phyloP scores from a whole-genome alignment of 2,329 filamentous ascomycete species.

The Neonectria sp. region DNA sequence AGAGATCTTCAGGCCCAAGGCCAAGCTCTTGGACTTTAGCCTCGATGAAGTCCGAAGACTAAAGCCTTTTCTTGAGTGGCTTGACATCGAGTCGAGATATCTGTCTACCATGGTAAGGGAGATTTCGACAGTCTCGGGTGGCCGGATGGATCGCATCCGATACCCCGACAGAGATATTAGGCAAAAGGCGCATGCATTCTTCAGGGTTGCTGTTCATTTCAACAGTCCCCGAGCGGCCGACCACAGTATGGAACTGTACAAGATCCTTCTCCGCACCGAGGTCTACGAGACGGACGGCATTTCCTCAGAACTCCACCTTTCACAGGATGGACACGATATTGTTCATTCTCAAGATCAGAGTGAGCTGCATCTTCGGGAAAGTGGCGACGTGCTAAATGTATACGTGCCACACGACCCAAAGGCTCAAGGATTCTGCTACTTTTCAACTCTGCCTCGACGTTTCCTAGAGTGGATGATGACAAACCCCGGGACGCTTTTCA shows the following conservation, averaged over 20 bases:
- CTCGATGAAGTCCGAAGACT: conserved; percentile 52
- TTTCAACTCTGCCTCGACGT: conserved; percentile 42
- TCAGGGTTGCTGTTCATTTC: conserved; percentile 44
- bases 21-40: conserved; percentile 54
- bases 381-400: conserved; percentile 37
- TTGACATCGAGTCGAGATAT: conserved; percentile 48
- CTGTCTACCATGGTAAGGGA: conserved; percentile 53
- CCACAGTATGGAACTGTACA: conserved; percentile 29
- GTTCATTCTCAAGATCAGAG: conserved; percentile 37
- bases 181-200: conserved; percentile 50
- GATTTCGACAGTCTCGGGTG: conserved; percentile 47
- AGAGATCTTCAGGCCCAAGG: conserved; percentile 45
- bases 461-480: conserved; percentile 56
- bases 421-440: conserved; percentile 49
- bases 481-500: conserved; percentile 34
- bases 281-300: conserved; percentile 52
- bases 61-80: conserved; percentile 53
- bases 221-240: conserved; percentile 35
- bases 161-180: conserved; percentile 46
- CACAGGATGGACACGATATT: conserved; percentile 43
- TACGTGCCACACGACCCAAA: conserved; percentile 51
- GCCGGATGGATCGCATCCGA: conserved; percentile 36
- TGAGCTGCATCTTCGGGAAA: conserved; percentile 51
- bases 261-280: conserved; percentile 30
- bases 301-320: conserved; percentile 45